Base-by-base conservation (phyloP, 192 early-diverging fungal genomes). In the Coemansia sp. region DNA sequence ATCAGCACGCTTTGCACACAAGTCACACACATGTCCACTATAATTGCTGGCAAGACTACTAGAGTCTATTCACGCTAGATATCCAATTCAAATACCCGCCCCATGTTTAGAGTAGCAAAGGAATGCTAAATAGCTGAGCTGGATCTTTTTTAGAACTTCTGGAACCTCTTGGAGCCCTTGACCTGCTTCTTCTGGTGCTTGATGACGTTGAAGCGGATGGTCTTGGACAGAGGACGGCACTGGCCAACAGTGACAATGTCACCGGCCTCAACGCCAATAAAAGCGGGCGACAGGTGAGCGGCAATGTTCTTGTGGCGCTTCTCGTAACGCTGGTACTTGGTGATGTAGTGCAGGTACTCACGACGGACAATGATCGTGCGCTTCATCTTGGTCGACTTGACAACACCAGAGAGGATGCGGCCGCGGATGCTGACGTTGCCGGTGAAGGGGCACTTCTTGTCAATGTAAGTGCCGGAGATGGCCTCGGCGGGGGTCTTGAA, bases 241-340 rank as follows among this genome's bases (percentile, higher is more conserved):
- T 99, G 94, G 78, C 97, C 97, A 76, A 99, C 91, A 73, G 94
- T 99, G 63, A 98, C 93, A 42, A 80, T 78, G 81, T 99, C 97
- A 68, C 95, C 95, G 66, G 19, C 46, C 72, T 87, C 81, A 40
- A 95, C 91, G 74, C 92, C 93, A 66, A 95, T 85, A 88, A 99
- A 99, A 68, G 86, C 85, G 66, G 95, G 95, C 63, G 90, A 92
- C 57, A 95, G 72, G 84, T 98, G 95, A 65, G 95, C 95, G 53
- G 95, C 87, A 70, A 99, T 82, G 91, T 97, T 99, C 90, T 93
- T 97, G 91, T 99, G 97, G 67, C 97, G 88, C 90, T 97, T 99
- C 89, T 99, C 97, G 84, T 96, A 99, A 91, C 97, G 93, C 87
- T 97, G 93, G 92, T 99, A 99, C 87, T 99, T 99, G 83, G 90